Evolutionary conservation across 345 rosid species (phyloP).

Genomic region (Salix arbutifolia): DNA sequence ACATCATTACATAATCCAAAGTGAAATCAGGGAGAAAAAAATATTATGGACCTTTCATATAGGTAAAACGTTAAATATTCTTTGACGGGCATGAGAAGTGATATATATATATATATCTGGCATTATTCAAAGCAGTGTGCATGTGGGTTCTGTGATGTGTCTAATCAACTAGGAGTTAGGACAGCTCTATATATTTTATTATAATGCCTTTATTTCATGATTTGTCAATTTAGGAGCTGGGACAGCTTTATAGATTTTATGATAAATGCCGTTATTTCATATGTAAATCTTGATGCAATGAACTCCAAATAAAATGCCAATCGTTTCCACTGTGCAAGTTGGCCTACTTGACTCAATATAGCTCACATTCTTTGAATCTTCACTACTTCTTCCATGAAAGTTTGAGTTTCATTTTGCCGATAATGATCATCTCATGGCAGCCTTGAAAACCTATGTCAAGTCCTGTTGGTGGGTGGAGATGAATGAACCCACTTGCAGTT

Average conservation of each 20-base stretch:
- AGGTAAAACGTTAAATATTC: not conserved
- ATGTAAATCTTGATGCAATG: not conserved
- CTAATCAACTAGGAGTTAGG: not conserved
- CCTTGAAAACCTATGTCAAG: not conserved
- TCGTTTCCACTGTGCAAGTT: not conserved
- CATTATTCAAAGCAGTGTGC: not conserved
- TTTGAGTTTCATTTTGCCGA: not conserved
- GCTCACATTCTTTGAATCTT: conserved; percentile 4
- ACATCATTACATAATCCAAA: not conserved
- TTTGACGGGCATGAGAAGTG: not conserved
- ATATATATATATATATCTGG: no score
- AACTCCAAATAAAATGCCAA: not conserved
- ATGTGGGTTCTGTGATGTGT: not conserved
- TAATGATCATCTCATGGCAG: conserved; percentile 1
- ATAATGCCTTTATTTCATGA: not conserved
- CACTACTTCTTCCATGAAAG: not conserved
- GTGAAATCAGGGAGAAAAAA: no score
- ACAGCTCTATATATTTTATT: not conserved
- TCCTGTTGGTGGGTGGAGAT: conserved; percentile 13
- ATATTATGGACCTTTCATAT: not conserved
- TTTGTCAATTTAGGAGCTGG: not conserved
- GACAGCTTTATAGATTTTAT: not conserved
- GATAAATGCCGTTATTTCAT: not conserved
- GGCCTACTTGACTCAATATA: not conserved
- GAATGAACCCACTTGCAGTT: conserved; percentile 1